Conservation (phyloP, 352 stramenopile species). For the Thraustochytrium striatum region DNA sequence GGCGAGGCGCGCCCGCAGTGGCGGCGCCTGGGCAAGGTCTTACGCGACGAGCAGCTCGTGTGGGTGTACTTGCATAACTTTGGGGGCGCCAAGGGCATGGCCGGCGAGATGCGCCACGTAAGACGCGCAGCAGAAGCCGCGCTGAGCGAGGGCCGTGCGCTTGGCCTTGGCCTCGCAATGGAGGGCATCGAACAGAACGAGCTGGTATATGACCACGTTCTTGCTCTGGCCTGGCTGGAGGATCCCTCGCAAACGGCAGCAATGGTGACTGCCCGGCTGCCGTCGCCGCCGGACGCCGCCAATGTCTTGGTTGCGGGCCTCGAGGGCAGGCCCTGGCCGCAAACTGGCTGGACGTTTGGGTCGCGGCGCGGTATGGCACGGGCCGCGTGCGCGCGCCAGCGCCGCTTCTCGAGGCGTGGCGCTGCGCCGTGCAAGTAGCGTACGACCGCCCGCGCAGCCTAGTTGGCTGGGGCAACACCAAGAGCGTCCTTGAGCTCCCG, state of each 20-base stretch:
- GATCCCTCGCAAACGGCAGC: neutral
- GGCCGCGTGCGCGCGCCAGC: neutral
- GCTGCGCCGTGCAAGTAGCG: neutral
- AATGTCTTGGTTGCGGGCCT: neutral
- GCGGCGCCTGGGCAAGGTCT: conserved; percentile 49
- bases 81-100: conserved; percentile 54
- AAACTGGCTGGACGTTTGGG: neutral
- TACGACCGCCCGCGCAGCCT: conserved; percentile 4
- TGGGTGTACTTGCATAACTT: conserved; percentile 59
- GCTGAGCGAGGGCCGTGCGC: neutral
- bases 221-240: conserved; percentile 7
- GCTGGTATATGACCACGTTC: conserved; percentile 41
- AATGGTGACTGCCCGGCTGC: neutral
- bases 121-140: neutral
- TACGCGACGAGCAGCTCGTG: conserved; percentile 52
- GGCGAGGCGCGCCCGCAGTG: conserved; percentile 43
- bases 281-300: neutral
- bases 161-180: conserved; percentile 39
- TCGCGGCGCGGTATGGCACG: neutral
- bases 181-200: conserved; percentile 50
- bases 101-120: conserved; percentile 26
- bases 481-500: conserved; percentile 7
- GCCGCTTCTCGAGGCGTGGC: neutral
- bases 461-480: conserved; percentile 42
- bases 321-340: too few species aligned